A percentile compares a stretch with the other conserved stretches of the same genome.
Evolutionary conservation across 139 green algal genomes (phyloP).

Genomic region (Marvania coccoides): DNA sequence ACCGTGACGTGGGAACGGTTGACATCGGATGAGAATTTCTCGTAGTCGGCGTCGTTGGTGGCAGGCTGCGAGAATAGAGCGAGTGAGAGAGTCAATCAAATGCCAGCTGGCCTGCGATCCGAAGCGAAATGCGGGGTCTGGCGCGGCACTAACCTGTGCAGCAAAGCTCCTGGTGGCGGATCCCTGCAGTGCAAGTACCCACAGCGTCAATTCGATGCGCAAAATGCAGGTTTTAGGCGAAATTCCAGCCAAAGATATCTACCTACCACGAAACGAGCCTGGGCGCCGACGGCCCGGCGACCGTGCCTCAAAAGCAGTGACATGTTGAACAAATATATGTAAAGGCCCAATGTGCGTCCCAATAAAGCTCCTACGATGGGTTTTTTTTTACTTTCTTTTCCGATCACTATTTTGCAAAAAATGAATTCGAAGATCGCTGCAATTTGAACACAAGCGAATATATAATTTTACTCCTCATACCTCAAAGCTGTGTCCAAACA

Average conservation of each 20-base stretch:
- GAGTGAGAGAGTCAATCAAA: neutral
- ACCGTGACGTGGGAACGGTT: constrained; percentile 41
- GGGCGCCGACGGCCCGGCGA: neutral
- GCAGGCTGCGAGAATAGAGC: neutral
- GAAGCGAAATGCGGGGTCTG: neutral
- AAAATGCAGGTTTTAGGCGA: neutral
- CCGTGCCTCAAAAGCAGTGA: neutral
- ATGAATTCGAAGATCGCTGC: too few relatives aligned
- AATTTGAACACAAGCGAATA: too few relatives aligned
- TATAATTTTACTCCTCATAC: too few relatives aligned
- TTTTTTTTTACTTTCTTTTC: too few relatives aligned
- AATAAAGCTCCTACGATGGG: too few relatives aligned
- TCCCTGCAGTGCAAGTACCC: constrained; percentile 17
- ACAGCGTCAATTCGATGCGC: too few relatives aligned
- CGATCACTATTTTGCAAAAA: too few relatives aligned
- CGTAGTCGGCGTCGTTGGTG: constrained; percentile 63
- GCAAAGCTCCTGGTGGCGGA: constrained; percentile 9
- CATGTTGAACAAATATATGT: neutral
- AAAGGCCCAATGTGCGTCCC: too few relatives aligned
- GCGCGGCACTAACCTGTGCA: constrained; percentile 11
- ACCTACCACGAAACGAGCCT: neutral
- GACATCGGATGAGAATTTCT: constrained; percentile 32
- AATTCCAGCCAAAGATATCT: neutral
- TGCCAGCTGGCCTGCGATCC: neutral
- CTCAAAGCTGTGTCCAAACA: too few relatives aligned